phyloP scores from a whole-genome alignment of 148 eudicot species.

The Cornus suecica region DNA sequence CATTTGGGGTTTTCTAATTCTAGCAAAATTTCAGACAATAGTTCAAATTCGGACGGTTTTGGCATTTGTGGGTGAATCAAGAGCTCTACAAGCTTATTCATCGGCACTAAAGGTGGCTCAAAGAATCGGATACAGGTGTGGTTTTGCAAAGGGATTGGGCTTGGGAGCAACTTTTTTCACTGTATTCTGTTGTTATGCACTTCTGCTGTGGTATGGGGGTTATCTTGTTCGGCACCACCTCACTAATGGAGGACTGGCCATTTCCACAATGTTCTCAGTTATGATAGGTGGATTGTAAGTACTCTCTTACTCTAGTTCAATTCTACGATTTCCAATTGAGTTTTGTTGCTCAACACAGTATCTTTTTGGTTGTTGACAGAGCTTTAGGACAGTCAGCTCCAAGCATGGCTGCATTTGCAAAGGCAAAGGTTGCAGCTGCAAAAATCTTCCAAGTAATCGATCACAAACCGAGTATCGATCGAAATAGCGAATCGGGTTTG shows the following conservation, averaged over 20 bases:
- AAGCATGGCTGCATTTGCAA: constrained; percentile 95
- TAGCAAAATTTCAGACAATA: constrained; percentile 57
- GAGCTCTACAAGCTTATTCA: constrained; percentile 78
- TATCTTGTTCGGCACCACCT: constrained; percentile 87
- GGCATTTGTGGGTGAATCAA: constrained; percentile 88
- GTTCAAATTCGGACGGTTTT: constrained; percentile 87
- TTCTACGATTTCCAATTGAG: neutral
- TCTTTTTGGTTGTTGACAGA: constrained; percentile 32
- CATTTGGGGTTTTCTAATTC: constrained; percentile 19
- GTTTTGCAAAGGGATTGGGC: constrained; percentile 90
- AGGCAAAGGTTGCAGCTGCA: constrained; percentile 92
- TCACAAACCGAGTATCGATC: constrained; percentile 75
- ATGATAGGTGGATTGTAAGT: constrained; percentile 99
- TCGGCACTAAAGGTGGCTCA: constrained; percentile 69
- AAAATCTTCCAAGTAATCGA: constrained; percentile 83
- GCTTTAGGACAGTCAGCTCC: constrained; percentile 95
- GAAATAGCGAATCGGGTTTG: constrained; percentile 59
- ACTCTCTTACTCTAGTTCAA: neutral
- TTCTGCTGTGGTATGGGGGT: constrained; percentile 97
- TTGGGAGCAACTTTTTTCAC: constrained; percentile 94
- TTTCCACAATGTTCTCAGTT: constrained; percentile 94
- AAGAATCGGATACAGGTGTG: constrained; percentile 83
- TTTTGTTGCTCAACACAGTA: neutral
- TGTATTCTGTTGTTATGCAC: constrained; percentile 95
- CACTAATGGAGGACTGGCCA: constrained; percentile 97